Conservation (phyloP, 75 land plant genomes). For the Cryptomeria japonica region DNA sequence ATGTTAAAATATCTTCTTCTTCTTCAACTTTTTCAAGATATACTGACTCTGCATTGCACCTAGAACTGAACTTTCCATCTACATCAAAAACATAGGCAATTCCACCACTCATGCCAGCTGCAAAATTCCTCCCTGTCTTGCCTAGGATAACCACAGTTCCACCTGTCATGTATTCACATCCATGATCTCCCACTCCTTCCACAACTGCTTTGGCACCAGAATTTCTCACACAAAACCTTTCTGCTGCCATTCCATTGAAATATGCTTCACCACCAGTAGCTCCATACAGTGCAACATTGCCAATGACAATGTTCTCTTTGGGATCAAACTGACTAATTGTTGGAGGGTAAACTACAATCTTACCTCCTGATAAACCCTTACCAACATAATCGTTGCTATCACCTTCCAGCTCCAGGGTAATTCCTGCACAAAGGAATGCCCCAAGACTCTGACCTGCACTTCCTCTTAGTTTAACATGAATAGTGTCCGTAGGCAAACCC, state of each 20-base stretch:
- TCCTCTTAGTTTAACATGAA: conserved; percentile 82
- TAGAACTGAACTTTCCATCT: conserved; percentile 59
- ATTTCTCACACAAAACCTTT: conserved; percentile 95
- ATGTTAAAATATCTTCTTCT: conserved; percentile 75
- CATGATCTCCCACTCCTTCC: conserved; percentile 99
- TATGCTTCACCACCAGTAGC: conserved; percentile 97
- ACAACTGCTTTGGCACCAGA: conserved; percentile 98
- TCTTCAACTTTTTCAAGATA: conserved; percentile 91
- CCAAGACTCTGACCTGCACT: conserved; percentile 99
- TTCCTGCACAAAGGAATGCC: conserved; percentile 94
- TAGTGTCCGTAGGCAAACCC: conserved; percentile 84
- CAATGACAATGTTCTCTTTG: conserved; percentile 94
- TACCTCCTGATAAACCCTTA: conserved; percentile 98
- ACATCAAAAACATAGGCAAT: conserved; percentile 92
- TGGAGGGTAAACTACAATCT: conserved; percentile 94
- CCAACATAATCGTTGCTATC: conserved; percentile 99
- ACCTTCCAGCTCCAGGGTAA: conserved; percentile 95
- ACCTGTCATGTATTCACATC: conserved; percentile 99
- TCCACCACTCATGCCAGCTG: conserved; percentile 99
- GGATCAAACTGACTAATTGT: conserved; percentile 84
- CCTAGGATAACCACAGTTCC: conserved; percentile 96
- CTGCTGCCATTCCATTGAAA: conserved; percentile 99
- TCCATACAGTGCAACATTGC: conserved; percentile 98
- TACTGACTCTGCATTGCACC: conserved; percentile 87
- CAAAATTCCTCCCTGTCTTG: conserved; percentile 95